Evolutionary conservation across 2,329 filamentous ascomycete genomes (phyloP).

Genomic region (Chalaropsis ovoidea): DNA sequence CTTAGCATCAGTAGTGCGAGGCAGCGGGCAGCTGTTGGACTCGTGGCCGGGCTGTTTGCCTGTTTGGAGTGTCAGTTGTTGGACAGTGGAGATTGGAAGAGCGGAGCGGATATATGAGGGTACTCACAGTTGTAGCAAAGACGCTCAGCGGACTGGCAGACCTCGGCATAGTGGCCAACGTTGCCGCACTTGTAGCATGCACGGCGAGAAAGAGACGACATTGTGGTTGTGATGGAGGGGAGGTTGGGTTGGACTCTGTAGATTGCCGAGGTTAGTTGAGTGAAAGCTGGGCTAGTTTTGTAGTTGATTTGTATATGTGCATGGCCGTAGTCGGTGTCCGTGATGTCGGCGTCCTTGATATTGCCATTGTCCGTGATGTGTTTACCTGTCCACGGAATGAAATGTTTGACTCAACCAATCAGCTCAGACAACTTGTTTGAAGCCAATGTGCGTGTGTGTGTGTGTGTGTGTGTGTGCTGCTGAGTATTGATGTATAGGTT

Average conservation of each 20-base stretch:
- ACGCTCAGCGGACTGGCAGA: conserved; percentile 94
- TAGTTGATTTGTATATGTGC: no score
- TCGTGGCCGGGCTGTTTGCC: conserved; percentile 91
- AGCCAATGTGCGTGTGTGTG: no score
- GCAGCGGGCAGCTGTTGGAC: conserved; percentile 93
- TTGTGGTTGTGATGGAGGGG: conserved; percentile 42
- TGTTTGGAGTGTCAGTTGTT: conserved; percentile 32
- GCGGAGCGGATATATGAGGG: neutral
- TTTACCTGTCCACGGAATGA: neutral
- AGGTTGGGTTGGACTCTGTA: neutral
- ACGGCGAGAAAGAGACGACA: conserved; percentile 73
- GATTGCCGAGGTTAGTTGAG: neutral
- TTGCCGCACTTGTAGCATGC: conserved; percentile 79
- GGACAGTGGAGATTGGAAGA: conserved; percentile 2
- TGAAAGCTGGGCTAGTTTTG: no score
- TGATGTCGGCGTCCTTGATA: no score
- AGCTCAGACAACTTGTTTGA: neutral
- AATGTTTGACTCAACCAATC: neutral
- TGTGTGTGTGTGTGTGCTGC: no score
- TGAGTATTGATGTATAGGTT: neutral
- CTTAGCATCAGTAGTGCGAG: conserved; percentile 95
- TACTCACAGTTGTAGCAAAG: conserved; percentile 97
- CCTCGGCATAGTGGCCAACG: conserved; percentile 72
- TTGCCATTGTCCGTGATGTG: no score
- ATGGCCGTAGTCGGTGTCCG: no score